Evolutionary conservation across 2,329 filamentous ascomycete species (phyloP).

Genomic region (Arthroderma sp.): DNA sequence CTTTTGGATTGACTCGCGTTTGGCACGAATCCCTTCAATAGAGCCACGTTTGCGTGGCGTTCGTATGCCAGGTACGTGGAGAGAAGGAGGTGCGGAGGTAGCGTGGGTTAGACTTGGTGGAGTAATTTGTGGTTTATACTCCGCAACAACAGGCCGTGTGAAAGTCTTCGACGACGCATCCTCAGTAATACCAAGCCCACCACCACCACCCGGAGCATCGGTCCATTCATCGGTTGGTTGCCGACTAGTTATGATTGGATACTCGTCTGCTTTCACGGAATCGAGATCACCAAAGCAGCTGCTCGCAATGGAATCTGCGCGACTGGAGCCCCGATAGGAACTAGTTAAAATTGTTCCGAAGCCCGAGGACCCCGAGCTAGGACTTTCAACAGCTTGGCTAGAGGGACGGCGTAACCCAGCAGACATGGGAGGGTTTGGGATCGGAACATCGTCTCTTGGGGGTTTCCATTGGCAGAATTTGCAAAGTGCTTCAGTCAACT

Average conservation of each 20-base stretch:
- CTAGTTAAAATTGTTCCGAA: conserved; percentile 58
- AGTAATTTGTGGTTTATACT: conserved; percentile 17
- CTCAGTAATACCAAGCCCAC: conserved; percentile 65
- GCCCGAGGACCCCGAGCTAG: conserved; percentile 60
- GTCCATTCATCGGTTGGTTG: conserved; percentile 62
- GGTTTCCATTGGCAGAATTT: conserved; percentile 89
- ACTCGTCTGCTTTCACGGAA: conserved; percentile 62
- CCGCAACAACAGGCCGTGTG: conserved; percentile 5
- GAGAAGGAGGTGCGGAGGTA: conserved; percentile 51
- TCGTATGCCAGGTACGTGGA: conserved; percentile 38
- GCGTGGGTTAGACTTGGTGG: conserved; percentile 45
- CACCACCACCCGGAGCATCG: conserved; percentile 13
- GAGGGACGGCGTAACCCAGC: conserved; percentile 54
- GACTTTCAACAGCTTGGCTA: conserved; percentile 60
- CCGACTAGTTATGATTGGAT: conserved; percentile 60
- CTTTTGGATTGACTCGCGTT: conserved; percentile 62
- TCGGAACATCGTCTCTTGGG: conserved; percentile 39
- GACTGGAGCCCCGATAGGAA: conserved; percentile 65
- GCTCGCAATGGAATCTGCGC: conserved; percentile 71
- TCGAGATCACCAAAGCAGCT: conserved; percentile 81
- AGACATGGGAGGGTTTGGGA: conserved; percentile 44
- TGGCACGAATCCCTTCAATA: conserved; percentile 59
- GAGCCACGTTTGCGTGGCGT: conserved; percentile 52
- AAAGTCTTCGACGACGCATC: conserved; percentile 23
- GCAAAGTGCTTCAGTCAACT: conserved; percentile 76